Evolutionary conservation across 2,329 filamentous ascomycete genomes (phyloP).

Genomic region (Cyphellophora attinorum): DNA sequence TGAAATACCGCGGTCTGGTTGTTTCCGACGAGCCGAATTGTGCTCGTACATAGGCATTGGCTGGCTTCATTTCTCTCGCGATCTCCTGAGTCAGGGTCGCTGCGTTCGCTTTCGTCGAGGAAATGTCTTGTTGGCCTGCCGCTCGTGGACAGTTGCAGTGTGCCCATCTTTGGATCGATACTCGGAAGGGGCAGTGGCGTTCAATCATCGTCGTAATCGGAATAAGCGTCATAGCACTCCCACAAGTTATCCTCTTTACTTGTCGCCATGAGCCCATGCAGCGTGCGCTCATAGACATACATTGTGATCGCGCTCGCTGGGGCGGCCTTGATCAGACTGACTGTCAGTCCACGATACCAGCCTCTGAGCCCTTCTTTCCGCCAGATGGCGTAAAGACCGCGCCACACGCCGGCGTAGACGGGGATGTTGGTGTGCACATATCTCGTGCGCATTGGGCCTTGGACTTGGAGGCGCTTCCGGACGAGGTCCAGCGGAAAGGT

Average conservation of each 20-base stretch:
- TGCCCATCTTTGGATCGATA: too few species aligned
- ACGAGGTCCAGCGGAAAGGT: slow-evolving; percentile 92
- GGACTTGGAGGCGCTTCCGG: slow-evolving; percentile 86
- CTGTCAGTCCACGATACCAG: slow-evolving; percentile 76
- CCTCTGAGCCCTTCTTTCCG: slow-evolving; percentile 66
- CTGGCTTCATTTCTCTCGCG: too few species aligned
- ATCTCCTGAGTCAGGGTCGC: too few species aligned
- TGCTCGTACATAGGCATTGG: too few species aligned
- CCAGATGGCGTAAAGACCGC: slow-evolving; percentile 60
- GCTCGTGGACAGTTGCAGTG: too few species aligned
- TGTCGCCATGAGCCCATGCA: slow-evolving; percentile 48
- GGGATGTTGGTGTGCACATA: slow-evolving; percentile 88
- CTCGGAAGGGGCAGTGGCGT: too few species aligned
- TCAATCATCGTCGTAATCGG: slow-evolving; percentile 10
- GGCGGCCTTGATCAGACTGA: slow-evolving; percentile 81
- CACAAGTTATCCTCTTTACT: slow-evolving; percentile 19
- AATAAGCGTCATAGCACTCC: slow-evolving; percentile 16
- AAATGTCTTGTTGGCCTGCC: too few species aligned
- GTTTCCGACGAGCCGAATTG: too few species aligned
- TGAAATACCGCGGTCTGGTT: too few species aligned
- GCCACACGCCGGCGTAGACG: slow-evolving; percentile 59
- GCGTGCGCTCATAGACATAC: slow-evolving; percentile 80
- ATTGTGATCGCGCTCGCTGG: slow-evolving; percentile 88
- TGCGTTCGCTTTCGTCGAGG: too few species aligned
- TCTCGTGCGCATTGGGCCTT: slow-evolving; percentile 69